These are phyloP conservation scores for Septoria petroselini DNA, from an alignment of 2,329 filamentous ascomycete species.

Conservation along the genomic window DNA sequence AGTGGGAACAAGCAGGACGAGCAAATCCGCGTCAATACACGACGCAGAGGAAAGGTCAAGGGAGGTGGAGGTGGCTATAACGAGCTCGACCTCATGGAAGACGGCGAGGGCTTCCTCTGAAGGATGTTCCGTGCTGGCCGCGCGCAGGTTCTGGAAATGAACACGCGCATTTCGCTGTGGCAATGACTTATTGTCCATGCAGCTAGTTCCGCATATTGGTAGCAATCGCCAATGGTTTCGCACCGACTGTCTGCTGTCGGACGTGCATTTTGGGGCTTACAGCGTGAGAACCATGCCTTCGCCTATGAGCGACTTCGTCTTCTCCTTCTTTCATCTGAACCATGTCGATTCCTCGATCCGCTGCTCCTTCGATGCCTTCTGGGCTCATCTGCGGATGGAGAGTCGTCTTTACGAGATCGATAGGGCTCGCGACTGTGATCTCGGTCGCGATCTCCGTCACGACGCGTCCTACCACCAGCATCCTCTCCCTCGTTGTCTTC, in stretches of 20 bases:
- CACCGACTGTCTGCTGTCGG: not conserved
- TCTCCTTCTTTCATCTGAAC: not conserved
- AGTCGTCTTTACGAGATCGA: not conserved
- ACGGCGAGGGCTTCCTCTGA: constrained; percentile 9
- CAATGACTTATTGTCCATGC: no score
- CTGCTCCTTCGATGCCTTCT: constrained; percentile 1
- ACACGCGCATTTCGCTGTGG: no score
- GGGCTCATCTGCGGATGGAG: not conserved
- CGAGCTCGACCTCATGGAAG: constrained; percentile 16
- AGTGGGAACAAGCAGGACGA: constrained; percentile 18
- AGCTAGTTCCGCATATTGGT: no score
- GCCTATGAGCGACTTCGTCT: not conserved
- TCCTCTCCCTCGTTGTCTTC: not conserved
- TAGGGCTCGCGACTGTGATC: not conserved
- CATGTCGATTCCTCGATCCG: not conserved
- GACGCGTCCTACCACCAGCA: not conserved
- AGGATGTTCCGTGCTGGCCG: not conserved
- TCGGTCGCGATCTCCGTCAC: not conserved
- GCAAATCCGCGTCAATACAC: constrained; percentile 28
- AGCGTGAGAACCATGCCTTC: not conserved
- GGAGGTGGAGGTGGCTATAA: constrained; percentile 5
- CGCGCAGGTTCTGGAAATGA: not conserved
- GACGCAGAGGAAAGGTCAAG: constrained; percentile 18
- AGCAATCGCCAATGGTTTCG: not conserved
- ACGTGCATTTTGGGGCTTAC: not conserved